Base-by-base conservation (phyloP, 2,329 filamentous ascomycete genomes). In the Botrytis sinoallii region DNA sequence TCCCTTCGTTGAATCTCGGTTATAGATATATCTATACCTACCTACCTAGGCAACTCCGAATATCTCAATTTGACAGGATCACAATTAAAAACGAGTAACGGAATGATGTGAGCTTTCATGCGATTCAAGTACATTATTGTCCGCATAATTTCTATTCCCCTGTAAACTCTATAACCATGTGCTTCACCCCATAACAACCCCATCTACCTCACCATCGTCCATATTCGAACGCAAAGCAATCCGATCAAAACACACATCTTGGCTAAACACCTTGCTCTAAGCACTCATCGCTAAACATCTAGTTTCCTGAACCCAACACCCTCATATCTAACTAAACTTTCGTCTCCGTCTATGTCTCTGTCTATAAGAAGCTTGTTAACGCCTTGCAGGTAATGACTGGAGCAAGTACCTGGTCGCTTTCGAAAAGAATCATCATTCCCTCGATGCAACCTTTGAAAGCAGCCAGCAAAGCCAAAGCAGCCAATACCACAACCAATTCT, bases 281-380 rank as follows among this genome's bases (percentile, higher is more conserved):
- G 40, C 46, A 48, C n/a, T n/a, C 40, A 64, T 64, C 35, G 10
- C 0, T 25, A n/a, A 14, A 12, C 12, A n/a, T n/a, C 25, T 68
- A n/a, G 3, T 10, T n/a, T 55, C 46, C 35, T 4, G 9, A 68
- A 32, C 35, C 20, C 25, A 10, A 32, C 1, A 57, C 48, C 25
- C 38, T n/a, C 48, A 32, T 40, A 25, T 57, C 48, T 32, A 25
- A 55, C 20, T 18, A 42, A 32, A 10, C 5, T 22, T 57, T 16
- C 32, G 18, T 57, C 38, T 29, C 35, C 20, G 46, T 55, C 44
- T 57, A 57, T 42, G 42, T 67, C 32, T 68, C 42, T 42, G 42
- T 48, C 48, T 69, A 57, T 57, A 44, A 69, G 66, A 69, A 69
- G 48, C 44, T 57, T 70, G 59, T 71, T 65, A 65, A 64, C 25